Conservation (phyloP, 441 rosid genomes). For the California macrophylla region DNA sequence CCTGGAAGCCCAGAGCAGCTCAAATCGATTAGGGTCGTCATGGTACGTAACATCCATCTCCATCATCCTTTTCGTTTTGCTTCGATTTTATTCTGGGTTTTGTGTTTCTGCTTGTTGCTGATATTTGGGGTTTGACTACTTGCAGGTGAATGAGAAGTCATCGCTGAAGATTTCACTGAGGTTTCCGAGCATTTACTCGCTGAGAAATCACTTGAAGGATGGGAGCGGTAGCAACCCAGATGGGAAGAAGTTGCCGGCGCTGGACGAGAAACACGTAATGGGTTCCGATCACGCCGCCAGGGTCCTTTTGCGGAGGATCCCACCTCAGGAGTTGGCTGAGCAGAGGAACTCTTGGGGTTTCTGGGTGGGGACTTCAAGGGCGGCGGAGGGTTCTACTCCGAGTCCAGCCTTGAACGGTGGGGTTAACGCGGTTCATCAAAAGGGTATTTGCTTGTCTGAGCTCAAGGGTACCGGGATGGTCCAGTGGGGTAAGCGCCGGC, state of each 20-base stretch:
- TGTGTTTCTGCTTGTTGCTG: not conserved
- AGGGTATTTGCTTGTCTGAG: slow-evolving; percentile 42
- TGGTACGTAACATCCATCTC: slow-evolving; percentile 37
- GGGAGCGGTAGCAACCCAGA: slow-evolving; percentile 23
- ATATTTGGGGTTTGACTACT: not conserved
- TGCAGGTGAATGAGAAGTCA: slow-evolving; percentile 63
- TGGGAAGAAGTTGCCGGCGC: slow-evolving; percentile 39
- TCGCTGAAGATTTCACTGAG: slow-evolving; percentile 48
- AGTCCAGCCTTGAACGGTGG: slow-evolving; percentile 18
- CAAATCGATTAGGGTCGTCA: slow-evolving; percentile 46
- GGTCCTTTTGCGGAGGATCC: slow-evolving; percentile 50
- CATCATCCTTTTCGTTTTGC: not conserved
- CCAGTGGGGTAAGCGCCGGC: slow-evolving; percentile 72
- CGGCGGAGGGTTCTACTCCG: not conserved
- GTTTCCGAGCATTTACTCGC: slow-evolving; percentile 54
- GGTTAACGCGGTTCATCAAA: slow-evolving; percentile 22
- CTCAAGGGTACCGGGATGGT: slow-evolving; percentile 42
- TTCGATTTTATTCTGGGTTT: not conserved
- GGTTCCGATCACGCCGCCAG: slow-evolving; percentile 50
- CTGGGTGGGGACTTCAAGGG: slow-evolving; percentile 40
- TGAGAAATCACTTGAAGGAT: slow-evolving; percentile 39
- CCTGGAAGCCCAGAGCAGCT: slow-evolving; percentile 48
- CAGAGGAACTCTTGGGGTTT: slow-evolving; percentile 40
- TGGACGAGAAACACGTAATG: slow-evolving; percentile 57
- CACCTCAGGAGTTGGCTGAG: slow-evolving; percentile 39